Percentiles rank a stretch among this genome's conserved stretches.
phyloP scores from a whole-genome alignment of 352 stramenopile genomes.

The Vaucheria bursata region DNA sequence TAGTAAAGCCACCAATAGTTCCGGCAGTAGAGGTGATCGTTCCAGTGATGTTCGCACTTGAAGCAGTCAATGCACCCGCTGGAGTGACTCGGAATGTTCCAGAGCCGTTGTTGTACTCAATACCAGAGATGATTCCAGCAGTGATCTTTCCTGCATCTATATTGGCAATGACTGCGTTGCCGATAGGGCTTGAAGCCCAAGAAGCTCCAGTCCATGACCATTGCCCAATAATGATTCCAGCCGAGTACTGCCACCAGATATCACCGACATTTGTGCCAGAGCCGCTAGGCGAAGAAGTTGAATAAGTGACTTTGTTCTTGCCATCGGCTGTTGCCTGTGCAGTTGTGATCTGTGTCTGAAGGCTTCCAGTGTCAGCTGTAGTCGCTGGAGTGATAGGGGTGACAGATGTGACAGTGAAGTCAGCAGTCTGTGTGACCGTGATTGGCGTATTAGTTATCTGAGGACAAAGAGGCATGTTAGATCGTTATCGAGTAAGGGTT shows the following conservation, averaged over 20 bases:
- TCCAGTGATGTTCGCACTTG: slow-evolving; percentile 5
- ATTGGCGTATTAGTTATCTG: slow-evolving; percentile 8
- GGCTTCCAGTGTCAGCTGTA: slow-evolving; percentile 4
- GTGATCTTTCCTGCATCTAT: slow-evolving; percentile 7
- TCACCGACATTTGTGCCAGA: slow-evolving; percentile 5
- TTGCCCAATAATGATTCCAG: slow-evolving; percentile 7
- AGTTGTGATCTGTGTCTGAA: slow-evolving; percentile 7
- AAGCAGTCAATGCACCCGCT: slow-evolving; percentile 4
- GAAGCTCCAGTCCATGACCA: slow-evolving; percentile 4
- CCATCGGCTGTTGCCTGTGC: slow-evolving; percentile 3
- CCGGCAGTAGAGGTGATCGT: slow-evolving; percentile 4
- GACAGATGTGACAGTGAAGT: slow-evolving; percentile 6
- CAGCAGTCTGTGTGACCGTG: slow-evolving; percentile 4
- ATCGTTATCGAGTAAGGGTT: slow-evolving; percentile 7
- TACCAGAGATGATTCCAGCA: slow-evolving; percentile 6
- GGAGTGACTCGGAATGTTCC: slow-evolving; percentile 4
- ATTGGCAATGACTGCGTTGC: slow-evolving; percentile 5
- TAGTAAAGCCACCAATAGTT: slow-evolving; percentile 8
- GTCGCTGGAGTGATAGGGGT: slow-evolving; percentile 4
- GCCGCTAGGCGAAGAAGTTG: slow-evolving; percentile 4
- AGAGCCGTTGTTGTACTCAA: slow-evolving; percentile 6
- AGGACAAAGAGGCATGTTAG: slow-evolving; percentile 6
- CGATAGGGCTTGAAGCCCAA: slow-evolving; percentile 4
- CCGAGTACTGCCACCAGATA: slow-evolving; percentile 4
- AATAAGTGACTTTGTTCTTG: slow-evolving; percentile 8